Percentiles rank a stretch among this genome's conserved stretches.
Conservation (phyloP, 2,329 filamentous ascomycete genomes). For the Fusarium robinianum region DNA sequence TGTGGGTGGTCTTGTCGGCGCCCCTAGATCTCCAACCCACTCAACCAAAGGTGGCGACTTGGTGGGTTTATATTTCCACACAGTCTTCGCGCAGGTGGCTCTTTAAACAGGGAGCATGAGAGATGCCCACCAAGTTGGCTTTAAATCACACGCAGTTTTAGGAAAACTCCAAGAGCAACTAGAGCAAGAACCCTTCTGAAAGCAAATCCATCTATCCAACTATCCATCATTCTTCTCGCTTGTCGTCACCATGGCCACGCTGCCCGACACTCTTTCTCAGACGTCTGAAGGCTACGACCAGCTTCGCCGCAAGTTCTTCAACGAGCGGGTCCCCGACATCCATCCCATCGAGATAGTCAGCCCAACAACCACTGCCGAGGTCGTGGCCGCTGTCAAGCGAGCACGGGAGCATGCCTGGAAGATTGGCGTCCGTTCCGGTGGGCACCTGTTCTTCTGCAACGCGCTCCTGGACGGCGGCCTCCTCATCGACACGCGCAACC, state of each 20-base stretch:
- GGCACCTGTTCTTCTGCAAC: slow-evolving; percentile 11
- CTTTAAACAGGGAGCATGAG: neutral
- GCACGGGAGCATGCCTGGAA: slow-evolving; percentile 8
- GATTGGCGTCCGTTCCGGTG: slow-evolving; percentile 12
- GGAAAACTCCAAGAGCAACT: neutral
- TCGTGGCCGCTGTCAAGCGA: slow-evolving; percentile 6
- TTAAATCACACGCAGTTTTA: neutral
- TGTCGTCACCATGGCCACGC: slow-evolving; percentile 1
- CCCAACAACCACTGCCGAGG: slow-evolving; percentile 5
- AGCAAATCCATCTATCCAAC: neutral
- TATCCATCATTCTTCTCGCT: neutral
- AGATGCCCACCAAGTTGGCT: slow-evolving; percentile 1
- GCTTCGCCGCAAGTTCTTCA: slow-evolving; percentile 5
- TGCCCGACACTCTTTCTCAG: neutral
- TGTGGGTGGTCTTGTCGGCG: neutral
- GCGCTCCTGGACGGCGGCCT: slow-evolving; percentile 5
- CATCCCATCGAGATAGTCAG: slow-evolving; percentile 11
- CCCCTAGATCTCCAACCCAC: slow-evolving; percentile 1
- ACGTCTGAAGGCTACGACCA: slow-evolving; percentile 4
- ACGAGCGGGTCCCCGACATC: slow-evolving; percentile 2
- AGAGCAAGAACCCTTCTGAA: neutral
- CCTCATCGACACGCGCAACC: slow-evolving; percentile 12
- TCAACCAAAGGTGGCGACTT: slow-evolving; percentile 5
- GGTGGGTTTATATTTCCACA: neutral
- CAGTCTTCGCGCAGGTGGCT: neutral